Percentiles rank a stretch among this genome's conserved stretches.
These are phyloP conservation scores for Ajuga chamaepitys DNA, from an alignment of 257 asterid species.

Conservation along the genomic window DNA sequence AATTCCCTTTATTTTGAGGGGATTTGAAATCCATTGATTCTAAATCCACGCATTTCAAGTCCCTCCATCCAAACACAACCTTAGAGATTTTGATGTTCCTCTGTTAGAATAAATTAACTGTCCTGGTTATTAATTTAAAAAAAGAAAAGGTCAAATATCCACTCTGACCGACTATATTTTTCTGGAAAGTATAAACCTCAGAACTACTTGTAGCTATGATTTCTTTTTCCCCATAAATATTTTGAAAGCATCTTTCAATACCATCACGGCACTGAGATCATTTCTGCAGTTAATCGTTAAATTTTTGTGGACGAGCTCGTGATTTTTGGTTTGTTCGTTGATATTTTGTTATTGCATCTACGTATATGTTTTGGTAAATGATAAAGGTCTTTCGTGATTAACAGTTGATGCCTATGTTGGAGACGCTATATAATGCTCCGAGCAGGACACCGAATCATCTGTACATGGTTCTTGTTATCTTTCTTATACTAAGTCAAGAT, in stretches of 20 bases:
- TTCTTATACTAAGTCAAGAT: conserved; percentile 96
- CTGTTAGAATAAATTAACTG: background rate
- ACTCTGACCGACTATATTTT: conserved; percentile 1
- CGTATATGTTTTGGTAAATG: conserved; percentile 17
- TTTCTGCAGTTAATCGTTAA: background rate
- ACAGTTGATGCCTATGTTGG: conserved; percentile 96
- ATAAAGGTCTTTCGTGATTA: conserved; percentile 24
- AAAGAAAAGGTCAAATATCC: background rate
- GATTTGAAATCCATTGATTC: no score
- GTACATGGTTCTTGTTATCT: conserved; percentile 85
- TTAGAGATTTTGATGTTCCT: background rate
- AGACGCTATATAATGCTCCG: conserved; percentile 82
- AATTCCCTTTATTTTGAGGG: no score
- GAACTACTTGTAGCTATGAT: background rate
- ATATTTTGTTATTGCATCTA: background rate
- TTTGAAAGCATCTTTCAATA: background rate
- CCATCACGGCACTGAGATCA: background rate
- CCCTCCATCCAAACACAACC: no score
- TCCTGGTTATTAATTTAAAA: background rate
- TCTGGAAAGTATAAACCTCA: background rate
- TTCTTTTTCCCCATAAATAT: background rate
- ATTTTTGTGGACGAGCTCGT: background rate
- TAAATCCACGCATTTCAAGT: no score
- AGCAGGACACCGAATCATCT: conserved; percentile 81
- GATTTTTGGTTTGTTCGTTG: background rate